Conservation (phyloP, 2,329 filamentous ascomycete species). For the Fusarium sp. region DNA sequence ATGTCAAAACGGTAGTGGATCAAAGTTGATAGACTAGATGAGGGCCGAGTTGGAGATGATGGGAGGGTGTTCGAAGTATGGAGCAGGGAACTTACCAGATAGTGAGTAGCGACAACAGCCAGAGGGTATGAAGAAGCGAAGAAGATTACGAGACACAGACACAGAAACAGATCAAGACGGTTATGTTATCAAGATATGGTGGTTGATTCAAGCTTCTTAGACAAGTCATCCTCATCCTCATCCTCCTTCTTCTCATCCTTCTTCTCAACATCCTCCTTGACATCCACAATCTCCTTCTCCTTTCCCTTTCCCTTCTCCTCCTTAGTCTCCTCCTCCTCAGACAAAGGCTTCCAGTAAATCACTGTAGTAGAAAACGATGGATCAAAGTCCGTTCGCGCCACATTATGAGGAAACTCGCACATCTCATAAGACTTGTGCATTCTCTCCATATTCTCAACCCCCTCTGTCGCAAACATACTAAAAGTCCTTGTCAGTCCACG, state of each 20-base stretch:
- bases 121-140: neutral
- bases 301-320: neutral
- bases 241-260: neutral
- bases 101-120: neutral
- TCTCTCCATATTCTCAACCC: constrained; percentile 39
- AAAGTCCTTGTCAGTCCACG: neutral
- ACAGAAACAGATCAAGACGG: neutral
- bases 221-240: constrained; percentile 19
- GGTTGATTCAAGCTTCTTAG: constrained; percentile 38
- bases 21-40: neutral
- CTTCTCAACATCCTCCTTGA: neutral
- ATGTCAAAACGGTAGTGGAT: neutral
- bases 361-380: constrained; percentile 41
- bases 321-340: neutral
- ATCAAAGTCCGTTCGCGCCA: constrained; percentile 29
- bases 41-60: no score
- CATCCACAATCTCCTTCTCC: neutral
- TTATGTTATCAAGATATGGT: constrained; percentile 29
- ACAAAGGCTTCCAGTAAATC: constrained; percentile 44
- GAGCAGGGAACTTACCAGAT: neutral
- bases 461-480: constrained; percentile 30
- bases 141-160: neutral
- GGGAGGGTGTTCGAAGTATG: neutral
- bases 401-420: constrained; percentile 42
- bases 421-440: constrained; percentile 42